phyloP scores from a whole-genome alignment of 768 basidiomycete genomes.

The Boletus barrowsii region DNA sequence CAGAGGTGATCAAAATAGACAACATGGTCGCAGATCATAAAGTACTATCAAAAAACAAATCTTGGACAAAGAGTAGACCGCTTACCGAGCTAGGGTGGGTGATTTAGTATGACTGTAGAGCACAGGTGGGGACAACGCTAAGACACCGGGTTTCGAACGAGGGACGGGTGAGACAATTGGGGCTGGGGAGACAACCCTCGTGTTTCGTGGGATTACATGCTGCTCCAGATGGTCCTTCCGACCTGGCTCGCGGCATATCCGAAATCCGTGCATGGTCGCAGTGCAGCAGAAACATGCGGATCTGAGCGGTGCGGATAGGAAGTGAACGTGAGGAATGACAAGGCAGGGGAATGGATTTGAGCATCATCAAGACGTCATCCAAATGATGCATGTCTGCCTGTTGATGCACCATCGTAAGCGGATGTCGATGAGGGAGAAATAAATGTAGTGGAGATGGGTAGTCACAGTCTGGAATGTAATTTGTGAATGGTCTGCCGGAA shows the following conservation, averaged over 20 bases:
- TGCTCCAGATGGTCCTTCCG: constrained; percentile 59
- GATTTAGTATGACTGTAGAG: constrained; percentile 29
- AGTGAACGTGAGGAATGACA: constrained; percentile 61
- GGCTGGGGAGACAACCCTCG: constrained; percentile 16
- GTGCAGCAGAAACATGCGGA: constrained; percentile 15
- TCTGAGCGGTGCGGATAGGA: constrained; percentile 32
- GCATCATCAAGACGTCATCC: constrained; percentile 24
- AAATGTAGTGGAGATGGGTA: constrained; percentile 45
- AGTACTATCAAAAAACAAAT: neutral
- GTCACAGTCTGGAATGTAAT: neutral
- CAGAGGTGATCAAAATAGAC: neutral
- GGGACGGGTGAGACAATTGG: constrained; percentile 12
- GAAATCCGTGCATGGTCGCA: constrained; percentile 35
- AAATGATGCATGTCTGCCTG: constrained; percentile 21
- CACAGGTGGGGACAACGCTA: constrained; percentile 13
- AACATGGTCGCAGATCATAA: constrained; percentile 1
- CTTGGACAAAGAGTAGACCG: neutral
- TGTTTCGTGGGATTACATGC: constrained; percentile 48
- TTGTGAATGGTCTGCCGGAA: too few species aligned
- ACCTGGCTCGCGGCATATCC: constrained; percentile 56
- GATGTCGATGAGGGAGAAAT: constrained; percentile 26
- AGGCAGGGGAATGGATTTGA: constrained; percentile 62
- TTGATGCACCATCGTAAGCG: constrained; percentile 9
- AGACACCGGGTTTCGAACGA: constrained; percentile 6
- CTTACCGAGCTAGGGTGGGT: constrained; percentile 32